Evolutionary conservation across 2,329 filamentous ascomycete species (phyloP).

Genomic region (Claviceps humidiphila): DNA sequence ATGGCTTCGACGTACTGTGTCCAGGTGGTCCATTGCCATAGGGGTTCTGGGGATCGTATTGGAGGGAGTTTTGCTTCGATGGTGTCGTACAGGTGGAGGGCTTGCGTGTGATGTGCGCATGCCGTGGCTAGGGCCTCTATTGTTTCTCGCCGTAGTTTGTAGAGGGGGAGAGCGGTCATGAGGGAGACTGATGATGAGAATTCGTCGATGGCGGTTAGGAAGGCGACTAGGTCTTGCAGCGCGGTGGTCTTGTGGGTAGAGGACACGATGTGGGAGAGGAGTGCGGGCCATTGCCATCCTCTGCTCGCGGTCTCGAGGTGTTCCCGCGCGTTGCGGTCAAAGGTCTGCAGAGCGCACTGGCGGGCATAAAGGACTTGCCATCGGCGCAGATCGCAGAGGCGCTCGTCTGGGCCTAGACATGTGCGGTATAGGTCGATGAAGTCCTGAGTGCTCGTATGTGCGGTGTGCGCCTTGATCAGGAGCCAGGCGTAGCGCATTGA

Average conservation of each 20-base stretch:
- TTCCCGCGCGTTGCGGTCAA: constrained; percentile 1
- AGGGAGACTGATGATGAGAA: constrained; percentile 5
- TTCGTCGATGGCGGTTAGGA: constrained; percentile 8
- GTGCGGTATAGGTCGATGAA: constrained; percentile 7
- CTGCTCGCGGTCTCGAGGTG: no score
- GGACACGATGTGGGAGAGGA: constrained; percentile 7
- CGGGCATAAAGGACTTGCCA: constrained; percentile 12
- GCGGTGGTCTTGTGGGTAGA: neutral
- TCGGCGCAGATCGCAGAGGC: constrained; percentile 9
- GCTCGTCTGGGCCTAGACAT: neutral
- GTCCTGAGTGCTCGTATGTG: constrained; percentile 5
- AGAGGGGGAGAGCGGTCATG: constrained; percentile 5
- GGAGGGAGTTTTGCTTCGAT: constrained; percentile 3
- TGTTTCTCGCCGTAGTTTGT: constrained; percentile 3
- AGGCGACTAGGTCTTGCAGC: constrained; percentile 8
- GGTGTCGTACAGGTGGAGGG: constrained; percentile 12
- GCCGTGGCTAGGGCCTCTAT: constrained; percentile 9
- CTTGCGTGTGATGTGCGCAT: constrained; percentile 14
- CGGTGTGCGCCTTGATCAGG: constrained; percentile 9
- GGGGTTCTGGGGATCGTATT: neutral
- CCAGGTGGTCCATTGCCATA: constrained; percentile 23
- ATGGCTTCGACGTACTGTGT: constrained; percentile 17
- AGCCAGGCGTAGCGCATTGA: constrained; percentile 13
- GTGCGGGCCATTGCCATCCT: constrained; percentile 8
- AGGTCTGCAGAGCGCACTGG: constrained; percentile 3